A percentile compares a stretch with the other conserved stretches of the same genome.
These are phyloP conservation scores for Arachis hypogaea DNA, from an alignment of 306 rosid genomes.

Conservation along the genomic window DNA sequence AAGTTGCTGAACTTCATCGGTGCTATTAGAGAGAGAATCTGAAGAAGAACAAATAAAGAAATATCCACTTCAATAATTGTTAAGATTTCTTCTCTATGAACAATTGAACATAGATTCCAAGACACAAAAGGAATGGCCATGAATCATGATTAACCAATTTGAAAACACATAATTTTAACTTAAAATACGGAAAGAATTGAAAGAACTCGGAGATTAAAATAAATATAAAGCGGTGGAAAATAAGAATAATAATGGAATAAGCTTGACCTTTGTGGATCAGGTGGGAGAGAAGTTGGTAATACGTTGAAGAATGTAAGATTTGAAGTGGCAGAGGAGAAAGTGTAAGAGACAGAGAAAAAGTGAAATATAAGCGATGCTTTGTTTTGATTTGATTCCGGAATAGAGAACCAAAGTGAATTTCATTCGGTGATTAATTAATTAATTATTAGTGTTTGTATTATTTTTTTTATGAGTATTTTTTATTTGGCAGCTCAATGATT, in stretches of 20 bases:
- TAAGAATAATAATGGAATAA: neutral
- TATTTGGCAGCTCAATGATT: no score
- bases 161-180: conserved; percentile 11
- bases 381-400: neutral
- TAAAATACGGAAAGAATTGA: neutral
- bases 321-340: no score
- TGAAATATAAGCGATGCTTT: neutral
- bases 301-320: neutral
- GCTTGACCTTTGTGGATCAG: conserved; percentile 29
- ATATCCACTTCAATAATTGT: conserved; percentile 22
- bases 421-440: neutral
- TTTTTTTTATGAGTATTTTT: no score
- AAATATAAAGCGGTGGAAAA: neutral
- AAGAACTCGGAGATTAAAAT: neutral
- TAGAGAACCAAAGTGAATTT: neutral
- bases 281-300: neutral
- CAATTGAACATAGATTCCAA: neutral
- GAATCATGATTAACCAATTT: conserved; percentile 7
- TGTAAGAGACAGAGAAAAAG: neutral
- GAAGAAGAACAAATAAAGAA: conserved; percentile 25
- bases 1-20: conserved; percentile 27
- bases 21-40: conserved; percentile 29
- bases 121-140: neutral
- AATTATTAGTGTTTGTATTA: no score
- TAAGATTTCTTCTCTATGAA: neutral